Percentiles rank a stretch among this genome's conserved stretches.
These are phyloP conservation scores for Crucihimalaya himalaica DNA, from an alignment of 345 rosid genomes.

Conservation along the genomic window DNA sequence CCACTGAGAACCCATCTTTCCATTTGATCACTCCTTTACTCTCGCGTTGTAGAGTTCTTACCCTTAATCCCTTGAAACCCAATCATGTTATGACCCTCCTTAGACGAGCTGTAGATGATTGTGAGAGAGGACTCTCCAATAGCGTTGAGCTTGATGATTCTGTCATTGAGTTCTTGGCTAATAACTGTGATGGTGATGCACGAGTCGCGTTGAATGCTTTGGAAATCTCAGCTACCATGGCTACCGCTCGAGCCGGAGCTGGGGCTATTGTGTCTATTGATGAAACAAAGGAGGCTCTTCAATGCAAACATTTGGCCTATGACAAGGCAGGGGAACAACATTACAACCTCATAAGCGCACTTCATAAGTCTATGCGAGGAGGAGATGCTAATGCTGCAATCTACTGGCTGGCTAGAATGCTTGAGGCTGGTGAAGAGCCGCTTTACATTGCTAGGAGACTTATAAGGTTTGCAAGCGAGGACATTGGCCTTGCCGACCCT, in stretches of 20 bases:
- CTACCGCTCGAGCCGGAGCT: constrained; percentile 44
- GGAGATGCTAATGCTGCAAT: constrained; percentile 76
- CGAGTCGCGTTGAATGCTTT: constrained; percentile 78
- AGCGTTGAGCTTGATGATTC: constrained; percentile 47
- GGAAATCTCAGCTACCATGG: constrained; percentile 68
- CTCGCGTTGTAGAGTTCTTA: constrained; percentile 72
- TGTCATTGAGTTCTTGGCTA: constrained; percentile 57
- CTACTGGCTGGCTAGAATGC: constrained; percentile 84
- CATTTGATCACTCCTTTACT: constrained; percentile 78
- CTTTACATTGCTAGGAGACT: constrained; percentile 82
- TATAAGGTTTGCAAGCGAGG: constrained; percentile 85
- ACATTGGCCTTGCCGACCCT: constrained; percentile 81
- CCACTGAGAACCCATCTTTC: constrained; percentile 88
- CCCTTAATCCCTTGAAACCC: constrained; percentile 66
- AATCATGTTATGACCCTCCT: constrained; percentile 53
- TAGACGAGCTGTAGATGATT: constrained; percentile 51
- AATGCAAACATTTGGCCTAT: constrained; percentile 77
- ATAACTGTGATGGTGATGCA: constrained; percentile 80
- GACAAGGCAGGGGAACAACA: constrained; percentile 86
- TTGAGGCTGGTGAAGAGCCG: constrained; percentile 86
- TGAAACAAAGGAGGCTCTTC: constrained; percentile 85
- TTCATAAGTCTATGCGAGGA: constrained; percentile 89
- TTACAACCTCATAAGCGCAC: constrained; percentile 77
- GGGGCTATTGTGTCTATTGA: constrained; percentile 43
- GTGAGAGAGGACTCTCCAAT: constrained; percentile 49